Evolutionary conservation across 2,329 filamentous ascomycete species (phyloP).

Genomic region (Tympanopsis confertula): DNA sequence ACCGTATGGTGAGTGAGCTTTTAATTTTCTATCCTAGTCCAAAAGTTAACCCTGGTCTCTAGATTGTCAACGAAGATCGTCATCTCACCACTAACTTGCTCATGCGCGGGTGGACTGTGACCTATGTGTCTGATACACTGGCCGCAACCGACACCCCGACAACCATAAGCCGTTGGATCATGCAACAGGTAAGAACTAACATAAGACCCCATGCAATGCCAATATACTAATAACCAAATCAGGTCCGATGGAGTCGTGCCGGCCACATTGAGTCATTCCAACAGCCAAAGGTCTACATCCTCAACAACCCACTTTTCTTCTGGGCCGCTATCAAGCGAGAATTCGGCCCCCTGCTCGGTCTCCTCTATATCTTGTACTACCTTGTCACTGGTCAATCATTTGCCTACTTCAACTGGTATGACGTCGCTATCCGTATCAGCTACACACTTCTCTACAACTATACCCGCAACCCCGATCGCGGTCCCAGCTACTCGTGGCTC

Average conservation of each 20-base stretch:
- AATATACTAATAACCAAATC: too few species aligned
- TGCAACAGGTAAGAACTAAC: slow-evolving; percentile 23
- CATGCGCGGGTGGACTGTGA: slow-evolving; percentile 17
- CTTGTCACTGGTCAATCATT: slow-evolving; percentile 13
- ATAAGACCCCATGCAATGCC: too few species aligned
- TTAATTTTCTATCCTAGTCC: too few species aligned
- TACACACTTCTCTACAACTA: slow-evolving; percentile 16
- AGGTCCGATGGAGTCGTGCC: slow-evolving; percentile 21
- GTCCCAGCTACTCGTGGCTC: slow-evolving; percentile 6
- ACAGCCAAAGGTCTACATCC: slow-evolving; percentile 18
- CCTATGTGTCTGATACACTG: slow-evolving; percentile 18
- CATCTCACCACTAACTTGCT: slow-evolving; percentile 22
- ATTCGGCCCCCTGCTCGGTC: slow-evolving; percentile 14
- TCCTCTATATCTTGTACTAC: slow-evolving; percentile 15
- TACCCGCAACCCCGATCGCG: slow-evolving; percentile 13
- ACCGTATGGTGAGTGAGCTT: too few species aligned
- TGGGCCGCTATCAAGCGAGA: slow-evolving; percentile 17
- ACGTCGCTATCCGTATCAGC: slow-evolving; percentile 13
- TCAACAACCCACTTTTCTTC: slow-evolving; percentile 19
- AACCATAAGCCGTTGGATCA: slow-evolving; percentile 18
- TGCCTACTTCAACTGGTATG: slow-evolving; percentile 13
- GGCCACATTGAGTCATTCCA: slow-evolving; percentile 21
- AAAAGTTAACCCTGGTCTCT: slow-evolving; percentile 6
- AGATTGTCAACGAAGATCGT: slow-evolving; percentile 23
- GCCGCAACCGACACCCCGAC: slow-evolving; percentile 21